A percentile compares a stretch with the other conserved stretches of the same genome.
Conservation (phyloP, 768 basidiomycete genomes). For the Mycena galopus region DNA sequence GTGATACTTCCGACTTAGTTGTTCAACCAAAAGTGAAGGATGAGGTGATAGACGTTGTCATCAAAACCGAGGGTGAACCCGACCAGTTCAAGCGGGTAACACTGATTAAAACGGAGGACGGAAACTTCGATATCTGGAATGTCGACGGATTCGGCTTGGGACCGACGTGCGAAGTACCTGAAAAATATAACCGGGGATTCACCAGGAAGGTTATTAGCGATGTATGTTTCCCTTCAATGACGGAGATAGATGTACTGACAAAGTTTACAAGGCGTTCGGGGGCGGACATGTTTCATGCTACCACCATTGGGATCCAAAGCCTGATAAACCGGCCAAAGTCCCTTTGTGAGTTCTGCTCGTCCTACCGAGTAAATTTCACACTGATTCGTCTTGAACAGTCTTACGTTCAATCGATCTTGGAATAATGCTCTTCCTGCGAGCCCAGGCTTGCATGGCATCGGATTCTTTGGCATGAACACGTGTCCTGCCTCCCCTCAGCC, state of each 20-base stretch:
- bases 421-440: slow-evolving; percentile 28
- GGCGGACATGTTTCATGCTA: slow-evolving; percentile 5
- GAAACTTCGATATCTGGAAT: slow-evolving; percentile 30
- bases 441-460: slow-evolving; percentile 36
- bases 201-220: slow-evolving; percentile 34
- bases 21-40: slow-evolving; percentile 5
- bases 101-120: slow-evolving; percentile 24
- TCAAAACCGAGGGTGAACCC: slow-evolving; percentile 28
- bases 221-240: not conserved
- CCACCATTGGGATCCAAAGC: slow-evolving; percentile 12
- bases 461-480: slow-evolving; percentile 20
- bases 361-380: not conserved
- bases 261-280: slow-evolving; percentile 21
- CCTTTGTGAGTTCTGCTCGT: slow-evolving; percentile 16
- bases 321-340: not conserved
- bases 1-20: not conserved
- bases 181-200: slow-evolving; percentile 30
- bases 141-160: slow-evolving; percentile 27
- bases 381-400: slow-evolving; percentile 7
- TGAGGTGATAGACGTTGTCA: slow-evolving; percentile 20
- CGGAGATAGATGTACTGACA: not conserved
- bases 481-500: slow-evolving; percentile 10
- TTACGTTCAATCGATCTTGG: slow-evolving; percentile 33
- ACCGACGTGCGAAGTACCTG: slow-evolving; percentile 9
- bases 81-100: slow-evolving; percentile 26